Conservation (phyloP, 2,329 filamentous ascomycete genomes). For the Talaromyces sp. region DNA sequence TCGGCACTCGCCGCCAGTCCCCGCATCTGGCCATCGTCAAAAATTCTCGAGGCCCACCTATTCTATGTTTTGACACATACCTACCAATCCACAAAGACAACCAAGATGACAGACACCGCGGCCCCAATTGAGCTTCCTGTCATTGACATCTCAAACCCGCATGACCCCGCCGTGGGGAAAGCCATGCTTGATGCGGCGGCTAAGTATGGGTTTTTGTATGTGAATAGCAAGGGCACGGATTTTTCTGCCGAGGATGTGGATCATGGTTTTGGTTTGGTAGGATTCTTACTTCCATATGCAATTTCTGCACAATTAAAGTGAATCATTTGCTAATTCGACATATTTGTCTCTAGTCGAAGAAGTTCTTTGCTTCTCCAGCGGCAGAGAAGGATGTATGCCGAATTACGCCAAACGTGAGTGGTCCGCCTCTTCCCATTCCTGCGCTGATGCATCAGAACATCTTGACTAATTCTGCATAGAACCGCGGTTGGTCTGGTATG, state of each 20-base stretch:
- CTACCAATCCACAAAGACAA: too few species aligned
- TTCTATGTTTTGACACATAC: not conserved
- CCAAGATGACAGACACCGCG: slow-evolving; percentile 27
- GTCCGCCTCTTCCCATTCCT: not conserved
- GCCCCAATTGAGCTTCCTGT: slow-evolving; percentile 66
- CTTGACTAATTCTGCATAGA: slow-evolving; percentile 69
- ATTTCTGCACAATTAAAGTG: too few species aligned
- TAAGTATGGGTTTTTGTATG: slow-evolving; percentile 86
- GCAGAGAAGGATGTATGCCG: slow-evolving; percentile 74
- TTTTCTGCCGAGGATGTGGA: slow-evolving; percentile 70
- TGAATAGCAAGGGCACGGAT: slow-evolving; percentile 72
- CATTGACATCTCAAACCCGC: slow-evolving; percentile 73
- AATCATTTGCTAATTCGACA: slow-evolving; percentile 5
- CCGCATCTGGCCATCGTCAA: not conserved
- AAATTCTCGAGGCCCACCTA: not conserved
- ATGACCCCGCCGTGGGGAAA: slow-evolving; percentile 63
- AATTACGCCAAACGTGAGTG: slow-evolving; percentile 65
- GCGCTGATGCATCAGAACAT: slow-evolving; percentile 60
- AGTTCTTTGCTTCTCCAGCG: slow-evolving; percentile 70
- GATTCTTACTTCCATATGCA: too few species aligned
- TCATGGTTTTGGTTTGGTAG: slow-evolving; percentile 73
- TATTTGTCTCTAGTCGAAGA: slow-evolving; percentile 58
- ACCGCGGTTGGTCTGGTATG: slow-evolving; percentile 87
- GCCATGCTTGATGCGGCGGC: slow-evolving; percentile 77
- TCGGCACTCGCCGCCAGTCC: not conserved